Conservation (phyloP, 441 rosid species). For the Gossypium schwendimanii region DNA sequence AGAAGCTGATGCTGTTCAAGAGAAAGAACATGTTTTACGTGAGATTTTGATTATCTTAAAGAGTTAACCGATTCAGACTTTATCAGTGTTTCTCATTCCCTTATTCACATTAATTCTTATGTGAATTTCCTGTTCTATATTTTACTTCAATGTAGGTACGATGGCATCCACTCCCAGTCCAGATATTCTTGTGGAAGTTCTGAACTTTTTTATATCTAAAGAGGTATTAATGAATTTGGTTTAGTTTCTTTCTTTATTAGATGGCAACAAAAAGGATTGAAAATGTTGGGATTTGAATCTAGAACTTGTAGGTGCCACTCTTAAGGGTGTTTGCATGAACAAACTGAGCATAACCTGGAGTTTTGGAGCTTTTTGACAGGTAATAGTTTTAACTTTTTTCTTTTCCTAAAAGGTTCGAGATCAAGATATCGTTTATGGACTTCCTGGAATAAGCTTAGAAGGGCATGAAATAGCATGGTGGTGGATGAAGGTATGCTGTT, state of each 20-base stretch:
- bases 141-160: slow-evolving; percentile 42
- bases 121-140: background rate
- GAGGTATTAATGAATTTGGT: slow-evolving; percentile 45
- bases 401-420: slow-evolving; percentile 52
- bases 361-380: background rate
- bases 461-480: slow-evolving; percentile 67
- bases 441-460: slow-evolving; percentile 39
- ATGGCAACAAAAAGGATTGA: background rate
- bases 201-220: slow-evolving; percentile 60
- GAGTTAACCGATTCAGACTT: background rate
- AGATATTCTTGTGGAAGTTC: slow-evolving; percentile 51
- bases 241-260: background rate
- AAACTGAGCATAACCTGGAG: background rate
- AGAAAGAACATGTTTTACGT: slow-evolving; percentile 85
- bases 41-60: slow-evolving; percentile 8
- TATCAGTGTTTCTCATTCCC: background rate
- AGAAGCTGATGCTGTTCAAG: slow-evolving; percentile 87
- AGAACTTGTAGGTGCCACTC: background rate
- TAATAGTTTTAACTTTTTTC: slow-evolving; percentile 1
- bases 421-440: slow-evolving; percentile 59
- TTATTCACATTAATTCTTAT: background rate
- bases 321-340: background rate
- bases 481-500: slow-evolving; percentile 47
- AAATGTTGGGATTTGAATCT: background rate
- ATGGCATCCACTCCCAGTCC: slow-evolving; percentile 66